Conservation (phyloP, 2,329 filamentous ascomycete species). For the Scytalidium lignicola region DNA sequence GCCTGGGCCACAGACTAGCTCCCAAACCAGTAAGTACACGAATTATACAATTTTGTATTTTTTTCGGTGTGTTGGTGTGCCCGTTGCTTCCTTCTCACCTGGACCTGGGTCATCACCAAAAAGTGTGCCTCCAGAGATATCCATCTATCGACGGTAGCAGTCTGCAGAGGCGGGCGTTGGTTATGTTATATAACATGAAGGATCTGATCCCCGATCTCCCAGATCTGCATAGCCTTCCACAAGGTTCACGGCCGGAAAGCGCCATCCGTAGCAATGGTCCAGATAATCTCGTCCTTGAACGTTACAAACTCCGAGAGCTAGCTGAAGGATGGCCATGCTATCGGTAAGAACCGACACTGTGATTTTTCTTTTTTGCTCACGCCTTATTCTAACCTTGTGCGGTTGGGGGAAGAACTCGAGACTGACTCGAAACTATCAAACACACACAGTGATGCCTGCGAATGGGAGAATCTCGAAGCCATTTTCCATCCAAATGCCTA, state of each 20-base stretch:
- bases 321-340: slow-evolving; percentile 45
- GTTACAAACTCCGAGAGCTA: slow-evolving; percentile 40
- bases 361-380: too few relatives aligned
- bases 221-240: slow-evolving; percentile 30
- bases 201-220: slow-evolving; percentile 17
- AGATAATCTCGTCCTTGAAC: slow-evolving; percentile 36
- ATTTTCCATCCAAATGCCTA: slow-evolving; percentile 43
- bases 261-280: slow-evolving; percentile 43
- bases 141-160: too few relatives aligned
- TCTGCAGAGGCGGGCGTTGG: too few relatives aligned
- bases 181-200: background rate
- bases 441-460: slow-evolving; percentile 36
- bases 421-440: background rate
- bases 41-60: too few relatives aligned
- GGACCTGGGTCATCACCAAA: too few relatives aligned
- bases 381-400: background rate
- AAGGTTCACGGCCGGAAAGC: slow-evolving; percentile 28
- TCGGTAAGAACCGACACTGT: too few relatives aligned
- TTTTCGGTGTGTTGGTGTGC: too few relatives aligned
- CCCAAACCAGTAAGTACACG: too few relatives aligned
- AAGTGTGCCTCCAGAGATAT: too few relatives aligned
- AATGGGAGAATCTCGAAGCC: slow-evolving; percentile 45
- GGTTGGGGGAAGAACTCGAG: background rate
- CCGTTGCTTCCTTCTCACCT: too few relatives aligned
- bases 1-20: too few relatives aligned